Conservation (phyloP, 2,329 filamentous ascomycete species). For the Stagonosporopsis cucurbitacearum region DNA sequence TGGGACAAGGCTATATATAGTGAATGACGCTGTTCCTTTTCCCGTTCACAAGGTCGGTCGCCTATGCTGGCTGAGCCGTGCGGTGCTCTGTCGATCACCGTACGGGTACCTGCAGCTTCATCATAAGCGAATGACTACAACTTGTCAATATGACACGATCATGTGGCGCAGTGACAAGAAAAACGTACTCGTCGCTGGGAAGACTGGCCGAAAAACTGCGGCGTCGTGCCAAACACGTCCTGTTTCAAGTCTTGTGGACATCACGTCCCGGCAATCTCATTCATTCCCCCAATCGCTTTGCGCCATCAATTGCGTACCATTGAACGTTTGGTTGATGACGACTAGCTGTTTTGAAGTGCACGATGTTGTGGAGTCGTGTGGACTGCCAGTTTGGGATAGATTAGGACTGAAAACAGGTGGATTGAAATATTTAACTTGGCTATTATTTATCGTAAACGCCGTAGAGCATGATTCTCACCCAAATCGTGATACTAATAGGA, state of each 20-base stretch:
- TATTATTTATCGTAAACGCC: slow-evolving; percentile 8
- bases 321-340: background rate
- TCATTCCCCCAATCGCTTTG: background rate
- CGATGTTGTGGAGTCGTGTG: background rate
- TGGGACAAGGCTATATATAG: background rate
- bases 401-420: background rate
- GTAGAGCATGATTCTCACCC: background rate
- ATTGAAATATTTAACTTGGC: background rate
- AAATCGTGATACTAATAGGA: background rate
- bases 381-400: slow-evolving; percentile 1
- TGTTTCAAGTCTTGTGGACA: slow-evolving; percentile 10
- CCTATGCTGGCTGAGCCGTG: background rate
- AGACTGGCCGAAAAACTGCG: slow-evolving; percentile 1
- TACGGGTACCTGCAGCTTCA: slow-evolving; percentile 11
- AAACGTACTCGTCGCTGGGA: background rate
- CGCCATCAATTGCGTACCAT: background rate
- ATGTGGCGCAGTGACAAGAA: background rate
- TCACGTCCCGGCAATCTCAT: background rate
- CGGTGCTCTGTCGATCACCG: background rate
- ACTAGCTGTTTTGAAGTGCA: background rate
- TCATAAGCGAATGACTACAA: background rate
- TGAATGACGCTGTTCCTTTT: no score
- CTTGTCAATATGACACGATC: background rate
- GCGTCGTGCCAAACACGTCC: slow-evolving; percentile 1
- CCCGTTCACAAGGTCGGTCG: no score